Evolutionary conservation across 306 rosid species (phyloP).

Genomic region (Rosa lucieae): DNA sequence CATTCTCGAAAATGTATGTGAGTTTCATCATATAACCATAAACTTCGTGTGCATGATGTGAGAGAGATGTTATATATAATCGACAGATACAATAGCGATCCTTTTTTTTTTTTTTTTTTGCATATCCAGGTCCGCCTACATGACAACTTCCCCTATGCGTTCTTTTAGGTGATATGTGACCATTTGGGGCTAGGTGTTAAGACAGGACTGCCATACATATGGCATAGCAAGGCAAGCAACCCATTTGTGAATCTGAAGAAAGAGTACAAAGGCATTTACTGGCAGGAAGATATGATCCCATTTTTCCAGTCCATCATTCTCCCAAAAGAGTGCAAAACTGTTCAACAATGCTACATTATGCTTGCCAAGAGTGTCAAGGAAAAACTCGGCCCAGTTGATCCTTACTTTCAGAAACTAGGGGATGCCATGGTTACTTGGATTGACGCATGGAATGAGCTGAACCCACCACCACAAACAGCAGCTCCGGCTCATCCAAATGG

Average conservation of each 20-base stretch:
- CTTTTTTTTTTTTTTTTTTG: too few relatives aligned
- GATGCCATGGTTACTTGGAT: slow-evolving; percentile 79
- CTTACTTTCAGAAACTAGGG: slow-evolving; percentile 55
- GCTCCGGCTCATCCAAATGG: neutral
- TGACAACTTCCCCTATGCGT: neutral
- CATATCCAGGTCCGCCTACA: neutral
- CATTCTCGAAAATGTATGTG: neutral
- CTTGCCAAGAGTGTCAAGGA: slow-evolving; percentile 44
- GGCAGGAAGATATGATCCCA: slow-evolving; percentile 49
- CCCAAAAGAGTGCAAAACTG: slow-evolving; percentile 39
- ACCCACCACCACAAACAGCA: slow-evolving; percentile 35
- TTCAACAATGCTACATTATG: slow-evolving; percentile 45
- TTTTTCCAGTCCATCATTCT: slow-evolving; percentile 40
- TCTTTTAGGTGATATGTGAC: slow-evolving; percentile 44
- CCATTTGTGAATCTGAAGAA: slow-evolving; percentile 45
- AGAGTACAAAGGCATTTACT: slow-evolving; percentile 50
- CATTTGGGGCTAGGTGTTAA: slow-evolving; percentile 45
- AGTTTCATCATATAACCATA: neutral
- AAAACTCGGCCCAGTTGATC: slow-evolving; percentile 37
- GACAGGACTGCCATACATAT: slow-evolving; percentile 48
- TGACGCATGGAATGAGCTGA: slow-evolving; percentile 78
- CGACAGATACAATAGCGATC: neutral
- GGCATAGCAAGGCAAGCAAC: slow-evolving; percentile 61
- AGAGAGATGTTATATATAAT: neutral
- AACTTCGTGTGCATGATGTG: neutral